Conservation (phyloP, 2,329 filamentous ascomycete species). For the Penicillium sp. region DNA sequence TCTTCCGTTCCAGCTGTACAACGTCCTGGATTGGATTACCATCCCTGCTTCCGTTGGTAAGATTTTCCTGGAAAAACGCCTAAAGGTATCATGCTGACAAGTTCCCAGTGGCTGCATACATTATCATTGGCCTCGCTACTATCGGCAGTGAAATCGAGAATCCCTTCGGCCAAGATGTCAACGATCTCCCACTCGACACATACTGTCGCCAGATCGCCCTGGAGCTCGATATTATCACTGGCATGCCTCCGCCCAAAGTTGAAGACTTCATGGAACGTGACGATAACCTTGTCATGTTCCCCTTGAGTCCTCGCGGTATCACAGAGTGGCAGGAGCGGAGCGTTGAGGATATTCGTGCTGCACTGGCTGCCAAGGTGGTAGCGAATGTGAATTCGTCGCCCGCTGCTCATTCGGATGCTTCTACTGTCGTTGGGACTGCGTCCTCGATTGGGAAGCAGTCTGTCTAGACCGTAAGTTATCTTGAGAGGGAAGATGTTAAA, state of each 20-base stretch:
- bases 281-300: constrained; percentile 40
- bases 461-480: constrained; percentile 7
- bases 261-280: constrained; percentile 49
- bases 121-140: constrained; percentile 73
- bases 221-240: constrained; percentile 73
- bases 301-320: constrained; percentile 47
- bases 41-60: constrained; percentile 69
- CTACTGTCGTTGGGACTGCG: constrained; percentile 22
- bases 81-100: neutral
- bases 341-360: constrained; percentile 48
- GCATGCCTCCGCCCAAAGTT: constrained; percentile 53
- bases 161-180: constrained; percentile 80
- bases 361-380: constrained; percentile 40
- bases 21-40: constrained; percentile 66
- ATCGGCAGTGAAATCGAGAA: constrained; percentile 84
- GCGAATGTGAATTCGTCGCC: constrained; percentile 6
- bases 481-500: neutral
- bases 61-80: neutral
- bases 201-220: constrained; percentile 73
- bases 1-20: constrained; percentile 76
- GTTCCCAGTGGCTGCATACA: constrained; percentile 63
- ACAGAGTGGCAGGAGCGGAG: constrained; percentile 51
- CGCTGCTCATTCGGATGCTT: constrained; percentile 19
- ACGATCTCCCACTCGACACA: constrained; percentile 73
- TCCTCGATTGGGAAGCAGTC: constrained; percentile 19